Evolutionary conservation across 1,139 yeast genomes (phyloP).

Genomic region (Yamadazyma atmosphaerica): DNA sequence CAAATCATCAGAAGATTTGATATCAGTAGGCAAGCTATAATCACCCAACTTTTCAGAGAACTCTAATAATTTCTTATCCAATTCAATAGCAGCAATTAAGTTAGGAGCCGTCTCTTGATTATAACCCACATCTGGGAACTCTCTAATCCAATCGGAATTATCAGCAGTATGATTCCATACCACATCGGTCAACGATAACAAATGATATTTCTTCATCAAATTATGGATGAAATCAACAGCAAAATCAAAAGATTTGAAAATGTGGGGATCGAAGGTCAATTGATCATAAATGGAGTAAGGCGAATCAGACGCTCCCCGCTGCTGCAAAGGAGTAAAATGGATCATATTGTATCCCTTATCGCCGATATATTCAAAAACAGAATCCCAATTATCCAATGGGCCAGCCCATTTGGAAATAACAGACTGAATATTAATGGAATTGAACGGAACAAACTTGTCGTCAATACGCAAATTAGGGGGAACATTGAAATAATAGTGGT

Average conservation of each 20-base stretch:
- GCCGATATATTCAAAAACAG: constrained; percentile 58
- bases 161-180: constrained; percentile 95
- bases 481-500: constrained; percentile 71
- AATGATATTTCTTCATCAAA: constrained; percentile 55
- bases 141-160: constrained; percentile 80
- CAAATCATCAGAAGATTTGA: constrained; percentile 55
- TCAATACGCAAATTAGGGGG: constrained; percentile 71
- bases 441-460: constrained; percentile 62
- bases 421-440: constrained; percentile 81
- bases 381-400: constrained; percentile 60
- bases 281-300: constrained; percentile 94
- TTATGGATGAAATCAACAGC: constrained; percentile 28
- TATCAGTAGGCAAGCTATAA: constrained; percentile 59
- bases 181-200: constrained; percentile 83
- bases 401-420: constrained; percentile 94
- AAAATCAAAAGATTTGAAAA: constrained; percentile 49
- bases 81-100: constrained; percentile 76
- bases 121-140: constrained; percentile 91
- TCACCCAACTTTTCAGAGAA: constrained; percentile 57
- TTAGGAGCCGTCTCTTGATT: constrained; percentile 88
- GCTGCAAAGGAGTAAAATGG: constrained; percentile 92
- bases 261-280: constrained; percentile 64
- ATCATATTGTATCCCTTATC: constrained; percentile 89
- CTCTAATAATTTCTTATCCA: constrained; percentile 66
- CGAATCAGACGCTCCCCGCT: constrained; percentile 85